Percentiles rank a stretch among this genome's conserved stretches.
These are phyloP conservation scores for Dionaea muscipula DNA, from an alignment of 179 eudicot species.

Conservation along the genomic window DNA sequence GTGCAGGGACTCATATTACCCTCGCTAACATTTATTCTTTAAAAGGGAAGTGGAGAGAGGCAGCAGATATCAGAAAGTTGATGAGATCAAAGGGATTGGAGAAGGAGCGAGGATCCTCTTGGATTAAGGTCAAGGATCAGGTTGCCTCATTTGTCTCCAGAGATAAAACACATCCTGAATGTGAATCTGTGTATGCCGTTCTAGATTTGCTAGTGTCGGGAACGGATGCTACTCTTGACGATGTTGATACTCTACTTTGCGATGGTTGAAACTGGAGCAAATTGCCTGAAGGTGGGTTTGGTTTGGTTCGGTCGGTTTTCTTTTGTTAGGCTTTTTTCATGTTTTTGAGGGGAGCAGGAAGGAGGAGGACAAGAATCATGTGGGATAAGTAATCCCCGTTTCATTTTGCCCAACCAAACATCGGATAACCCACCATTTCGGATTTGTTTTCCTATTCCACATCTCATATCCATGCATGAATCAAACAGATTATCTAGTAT, in stretches of 20 bases:
- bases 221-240: slow-evolving; percentile 26
- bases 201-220: slow-evolving; percentile 36
- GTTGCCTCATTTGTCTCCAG: slow-evolving; percentile 71
- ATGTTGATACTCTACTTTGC: slow-evolving; percentile 20
- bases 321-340: too few species aligned
- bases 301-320: too few species aligned
- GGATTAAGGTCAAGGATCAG: slow-evolving; percentile 58
- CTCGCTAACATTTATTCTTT: slow-evolving; percentile 64
- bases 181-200: slow-evolving; percentile 33
- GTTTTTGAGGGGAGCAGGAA: too few species aligned
- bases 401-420: too few species aligned
- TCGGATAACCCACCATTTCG: too few species aligned
- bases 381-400: too few species aligned
- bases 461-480: too few species aligned
- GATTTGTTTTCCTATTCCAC: too few species aligned
- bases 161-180: slow-evolving; percentile 46
- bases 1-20: slow-evolving; percentile 62
- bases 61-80: slow-evolving; percentile 55
- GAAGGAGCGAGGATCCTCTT: slow-evolving; percentile 87
- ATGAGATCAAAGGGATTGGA: slow-evolving; percentile 70
- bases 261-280: slow-evolving; percentile 16
- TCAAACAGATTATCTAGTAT: too few species aligned
- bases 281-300: too few species aligned
- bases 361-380: too few species aligned
- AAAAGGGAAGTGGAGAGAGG: slow-evolving; percentile 66